Percentiles rank a stretch among this genome's conserved stretches.
These are phyloP conservation scores for Fagopyrum tataricum DNA, from an alignment of 148 eudicot genomes.

Conservation along the genomic window DNA sequence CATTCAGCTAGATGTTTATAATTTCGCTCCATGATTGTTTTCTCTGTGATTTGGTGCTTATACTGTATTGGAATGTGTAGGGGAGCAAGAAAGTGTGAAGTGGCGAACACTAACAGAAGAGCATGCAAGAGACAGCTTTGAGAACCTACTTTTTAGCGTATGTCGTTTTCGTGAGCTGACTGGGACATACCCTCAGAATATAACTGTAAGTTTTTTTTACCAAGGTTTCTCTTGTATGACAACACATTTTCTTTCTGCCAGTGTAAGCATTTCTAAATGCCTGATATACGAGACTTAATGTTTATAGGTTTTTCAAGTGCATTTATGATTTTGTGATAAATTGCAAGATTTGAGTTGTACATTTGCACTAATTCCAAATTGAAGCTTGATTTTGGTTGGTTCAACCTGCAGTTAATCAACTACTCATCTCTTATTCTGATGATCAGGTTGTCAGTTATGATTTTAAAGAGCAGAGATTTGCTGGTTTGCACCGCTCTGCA, in stretches of 20 bases:
- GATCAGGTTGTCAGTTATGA: slow-evolving; percentile 84
- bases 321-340: not conserved
- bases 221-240: not conserved
- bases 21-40: not conserved
- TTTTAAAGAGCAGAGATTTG: slow-evolving; percentile 85
- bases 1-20: not conserved
- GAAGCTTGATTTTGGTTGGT: not conserved
- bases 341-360: not conserved
- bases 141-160: slow-evolving; percentile 88
- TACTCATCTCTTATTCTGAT: not conserved
- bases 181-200: slow-evolving; percentile 78
- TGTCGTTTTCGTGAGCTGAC: slow-evolving; percentile 96
- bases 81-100: slow-evolving; percentile 67
- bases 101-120: slow-evolving; percentile 90
- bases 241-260: too few species aligned
- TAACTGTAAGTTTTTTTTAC: slow-evolving; percentile 56
- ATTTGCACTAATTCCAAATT: not conserved
- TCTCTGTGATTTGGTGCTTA: not conserved
- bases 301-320: not conserved
- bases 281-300: too few species aligned
- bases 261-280: too few species aligned
- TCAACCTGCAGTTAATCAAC: not conserved
- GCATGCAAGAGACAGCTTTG: slow-evolving; percentile 95
- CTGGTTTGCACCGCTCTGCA: slow-evolving; percentile 67
- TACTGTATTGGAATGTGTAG: slow-evolving; percentile 23